Percentiles rank a stretch among this genome's conserved stretches.
Evolutionary conservation across 2,329 filamentous ascomycete species (phyloP).

Genomic region (Calonectria pseudoturangicola): DNA sequence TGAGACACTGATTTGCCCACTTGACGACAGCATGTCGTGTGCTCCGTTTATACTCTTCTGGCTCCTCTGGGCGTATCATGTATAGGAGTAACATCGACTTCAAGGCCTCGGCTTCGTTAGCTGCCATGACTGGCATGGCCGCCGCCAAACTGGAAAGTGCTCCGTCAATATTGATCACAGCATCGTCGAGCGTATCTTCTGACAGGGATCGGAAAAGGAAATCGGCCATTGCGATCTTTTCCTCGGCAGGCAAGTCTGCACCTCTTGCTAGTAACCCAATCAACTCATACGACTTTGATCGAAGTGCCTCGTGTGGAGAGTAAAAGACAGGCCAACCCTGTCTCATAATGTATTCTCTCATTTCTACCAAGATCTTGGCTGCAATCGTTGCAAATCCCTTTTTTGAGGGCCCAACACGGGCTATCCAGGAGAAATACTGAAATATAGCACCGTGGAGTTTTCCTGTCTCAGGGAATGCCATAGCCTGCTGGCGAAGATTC

Average conservation of each 20-base stretch:
- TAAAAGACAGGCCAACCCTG: slow-evolving; percentile 88
- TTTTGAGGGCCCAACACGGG: slow-evolving; percentile 78
- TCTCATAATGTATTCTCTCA: slow-evolving; percentile 83
- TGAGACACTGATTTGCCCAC: slow-evolving; percentile 91
- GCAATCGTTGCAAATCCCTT: slow-evolving; percentile 78
- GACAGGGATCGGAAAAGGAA: slow-evolving; percentile 92
- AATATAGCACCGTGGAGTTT: slow-evolving; percentile 91
- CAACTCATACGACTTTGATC: slow-evolving; percentile 91
- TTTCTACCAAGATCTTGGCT: slow-evolving; percentile 78
- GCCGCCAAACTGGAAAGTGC: slow-evolving; percentile 84
- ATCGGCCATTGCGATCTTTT: slow-evolving; percentile 73
- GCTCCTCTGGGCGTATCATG: slow-evolving; percentile 73
- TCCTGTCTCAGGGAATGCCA: slow-evolving; percentile 81
- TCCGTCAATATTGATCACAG: slow-evolving; percentile 92
- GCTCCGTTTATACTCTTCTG: slow-evolving; percentile 76
- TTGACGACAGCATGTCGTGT: slow-evolving; percentile 89
- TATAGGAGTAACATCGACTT: slow-evolving; percentile 79
- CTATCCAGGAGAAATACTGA: slow-evolving; percentile 90
- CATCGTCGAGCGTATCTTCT: slow-evolving; percentile 84
- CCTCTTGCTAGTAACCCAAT: slow-evolving; percentile 87
- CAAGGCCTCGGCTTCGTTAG: slow-evolving; percentile 59
- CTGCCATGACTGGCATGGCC: slow-evolving; percentile 62
- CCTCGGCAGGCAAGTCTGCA: slow-evolving; percentile 72
- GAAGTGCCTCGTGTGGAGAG: slow-evolving; percentile 77
- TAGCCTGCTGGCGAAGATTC: slow-evolving; percentile 55